Percentiles rank a stretch among this genome's conserved stretches.
Evolutionary conservation across 192 early-diverging fungal species (phyloP).

Genomic region (Coemansia guatemalensis): DNA sequence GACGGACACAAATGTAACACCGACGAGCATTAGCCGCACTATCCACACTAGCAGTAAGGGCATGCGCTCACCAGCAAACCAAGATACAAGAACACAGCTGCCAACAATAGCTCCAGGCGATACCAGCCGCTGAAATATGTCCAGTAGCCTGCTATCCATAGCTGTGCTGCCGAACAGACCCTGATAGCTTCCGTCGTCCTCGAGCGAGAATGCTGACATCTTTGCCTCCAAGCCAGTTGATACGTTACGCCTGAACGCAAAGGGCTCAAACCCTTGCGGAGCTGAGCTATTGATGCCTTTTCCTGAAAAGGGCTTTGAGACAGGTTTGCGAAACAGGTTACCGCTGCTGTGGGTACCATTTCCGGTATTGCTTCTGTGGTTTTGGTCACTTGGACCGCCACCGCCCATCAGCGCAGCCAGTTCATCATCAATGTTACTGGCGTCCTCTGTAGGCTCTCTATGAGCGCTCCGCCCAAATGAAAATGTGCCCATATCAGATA

Average conservation of each 20-base stretch:
- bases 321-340: too few species aligned
- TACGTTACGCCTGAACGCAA: conserved; percentile 14
- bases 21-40: conserved; percentile 6
- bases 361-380: neutral
- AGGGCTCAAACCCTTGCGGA: conserved; percentile 14
- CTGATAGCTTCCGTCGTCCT: conserved; percentile 45
- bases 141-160: conserved; percentile 33
- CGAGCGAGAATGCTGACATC: conserved; percentile 42
- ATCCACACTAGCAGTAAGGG: conserved; percentile 12
- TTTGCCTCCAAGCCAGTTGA: conserved; percentile 41
- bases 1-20: neutral
- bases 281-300: neutral
- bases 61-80: conserved; percentile 1
- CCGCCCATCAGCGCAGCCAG: conserved; percentile 19
- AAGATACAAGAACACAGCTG: conserved; percentile 1
- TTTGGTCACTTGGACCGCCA: neutral
- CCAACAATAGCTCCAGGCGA: conserved; percentile 1
- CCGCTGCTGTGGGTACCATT: neutral
- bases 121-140: conserved; percentile 5
- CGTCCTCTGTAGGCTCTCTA: neutral
- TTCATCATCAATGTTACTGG: conserved; percentile 16
- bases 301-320: too few species aligned
- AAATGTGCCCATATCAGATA: conserved; percentile 17
- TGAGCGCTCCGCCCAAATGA: conserved; percentile 7
- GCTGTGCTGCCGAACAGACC: conserved; percentile 32